Evolutionary conservation across 1,139 yeast genomes (phyloP).

Genomic region (Debaryomyces nepalensis): DNA sequence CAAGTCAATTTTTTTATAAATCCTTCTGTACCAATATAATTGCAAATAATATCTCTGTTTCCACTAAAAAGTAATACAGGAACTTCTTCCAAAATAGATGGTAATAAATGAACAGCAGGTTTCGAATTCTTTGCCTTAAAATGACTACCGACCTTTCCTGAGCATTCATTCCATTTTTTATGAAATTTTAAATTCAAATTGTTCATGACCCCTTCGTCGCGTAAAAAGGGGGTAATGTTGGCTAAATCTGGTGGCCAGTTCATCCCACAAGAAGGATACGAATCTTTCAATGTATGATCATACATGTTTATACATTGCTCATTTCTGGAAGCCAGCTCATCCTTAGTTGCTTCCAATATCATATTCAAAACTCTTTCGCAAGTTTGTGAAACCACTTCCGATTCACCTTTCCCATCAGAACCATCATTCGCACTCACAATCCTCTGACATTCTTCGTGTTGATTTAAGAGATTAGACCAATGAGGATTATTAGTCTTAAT

Average conservation of each 20-base stretch:
- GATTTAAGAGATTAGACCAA: constrained; percentile 45
- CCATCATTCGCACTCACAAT: constrained; percentile 41
- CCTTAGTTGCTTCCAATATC: constrained; percentile 44
- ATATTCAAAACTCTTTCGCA: constrained; percentile 56
- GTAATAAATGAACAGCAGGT: constrained; percentile 70
- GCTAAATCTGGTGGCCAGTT: constrained; percentile 88
- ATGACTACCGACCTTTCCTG: constrained; percentile 54
- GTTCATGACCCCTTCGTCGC: constrained; percentile 55
- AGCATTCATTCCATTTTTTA: constrained; percentile 78
- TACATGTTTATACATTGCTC: constrained; percentile 79
- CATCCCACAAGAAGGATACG: constrained; percentile 87
- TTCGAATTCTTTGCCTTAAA: constrained; percentile 57
- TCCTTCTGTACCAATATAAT: constrained; percentile 73
- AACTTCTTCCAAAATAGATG: constrained; percentile 60
- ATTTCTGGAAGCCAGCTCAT: constrained; percentile 29
- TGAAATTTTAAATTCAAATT: constrained; percentile 57
- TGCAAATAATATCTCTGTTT: constrained; percentile 87
- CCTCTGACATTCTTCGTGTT: constrained; percentile 69
- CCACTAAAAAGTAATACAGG: constrained; percentile 84
- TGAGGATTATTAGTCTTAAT: constrained; percentile 45
- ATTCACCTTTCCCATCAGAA: constrained; percentile 27
- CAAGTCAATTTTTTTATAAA: constrained; percentile 66
- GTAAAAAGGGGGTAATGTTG: constrained; percentile 63
- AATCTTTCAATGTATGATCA: constrained; percentile 71
- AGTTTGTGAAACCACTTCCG: constrained; percentile 38